These are phyloP conservation scores for Colletotrichum theobromicola DNA, from an alignment of 2,329 filamentous ascomycete genomes.

Conservation along the genomic window DNA sequence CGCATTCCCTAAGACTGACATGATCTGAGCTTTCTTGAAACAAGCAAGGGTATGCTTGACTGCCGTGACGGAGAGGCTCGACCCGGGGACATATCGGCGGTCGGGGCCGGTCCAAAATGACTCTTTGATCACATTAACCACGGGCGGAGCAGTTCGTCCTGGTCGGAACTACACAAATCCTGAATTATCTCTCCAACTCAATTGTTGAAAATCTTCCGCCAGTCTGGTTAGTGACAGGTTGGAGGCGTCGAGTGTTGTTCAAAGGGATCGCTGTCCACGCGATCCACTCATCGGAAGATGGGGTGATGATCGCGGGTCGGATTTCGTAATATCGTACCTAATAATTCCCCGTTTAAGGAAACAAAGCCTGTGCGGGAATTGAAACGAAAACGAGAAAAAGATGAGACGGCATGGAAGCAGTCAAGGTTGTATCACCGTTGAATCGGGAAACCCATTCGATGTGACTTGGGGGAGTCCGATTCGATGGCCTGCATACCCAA, in stretches of 20 bases:
- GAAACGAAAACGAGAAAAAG: constrained; percentile 12
- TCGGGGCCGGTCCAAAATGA: background rate
- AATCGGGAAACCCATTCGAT: constrained; percentile 11
- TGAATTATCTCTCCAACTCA: background rate
- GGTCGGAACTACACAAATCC: background rate
- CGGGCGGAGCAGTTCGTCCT: background rate
- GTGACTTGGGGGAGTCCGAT: background rate
- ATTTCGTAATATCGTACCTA: background rate
- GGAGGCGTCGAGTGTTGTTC: background rate
- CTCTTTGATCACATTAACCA: background rate
- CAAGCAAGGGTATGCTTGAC: background rate
- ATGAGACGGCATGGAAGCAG: constrained; percentile 2
- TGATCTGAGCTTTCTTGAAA: background rate
- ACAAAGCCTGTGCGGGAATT: constrained; percentile 6
- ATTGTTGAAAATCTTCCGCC: background rate
- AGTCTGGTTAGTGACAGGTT: background rate
- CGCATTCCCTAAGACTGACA: background rate
- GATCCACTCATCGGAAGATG: background rate
- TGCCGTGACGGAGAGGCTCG: background rate
- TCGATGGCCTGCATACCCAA: background rate
- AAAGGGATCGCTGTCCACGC: background rate
- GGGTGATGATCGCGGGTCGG: background rate
- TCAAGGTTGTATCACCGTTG: constrained; percentile 6
- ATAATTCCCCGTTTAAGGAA: background rate
- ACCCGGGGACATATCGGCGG: background rate